These are phyloP conservation scores for Seiridium unicorne DNA, from an alignment of 2,329 filamentous ascomycete genomes.

Conservation along the genomic window DNA sequence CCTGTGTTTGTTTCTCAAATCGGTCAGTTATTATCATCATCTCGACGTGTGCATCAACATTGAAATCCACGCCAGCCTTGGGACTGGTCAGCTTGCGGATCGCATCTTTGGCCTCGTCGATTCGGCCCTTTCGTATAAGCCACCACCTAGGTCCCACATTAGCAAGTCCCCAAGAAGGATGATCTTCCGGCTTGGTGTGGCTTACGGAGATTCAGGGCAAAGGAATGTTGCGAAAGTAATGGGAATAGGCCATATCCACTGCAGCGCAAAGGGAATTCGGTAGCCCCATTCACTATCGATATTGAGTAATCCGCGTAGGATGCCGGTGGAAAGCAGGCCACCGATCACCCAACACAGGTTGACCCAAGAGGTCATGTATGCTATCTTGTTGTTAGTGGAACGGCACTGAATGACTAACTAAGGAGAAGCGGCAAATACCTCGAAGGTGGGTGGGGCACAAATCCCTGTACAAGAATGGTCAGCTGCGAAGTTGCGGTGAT, in stretches of 20 bases:
- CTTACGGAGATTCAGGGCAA: constrained; percentile 8
- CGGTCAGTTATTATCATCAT: constrained; percentile 11
- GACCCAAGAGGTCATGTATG: constrained; percentile 11
- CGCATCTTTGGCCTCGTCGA: constrained; percentile 7
- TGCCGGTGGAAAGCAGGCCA: constrained; percentile 6
- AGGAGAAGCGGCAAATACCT: background rate
- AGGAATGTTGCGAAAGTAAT: constrained; percentile 5
- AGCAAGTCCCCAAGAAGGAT: too few species aligned
- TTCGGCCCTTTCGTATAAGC: constrained; percentile 8
- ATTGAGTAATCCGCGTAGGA: constrained; percentile 9
- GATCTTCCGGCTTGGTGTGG: background rate
- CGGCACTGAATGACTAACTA: background rate
- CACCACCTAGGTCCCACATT: constrained; percentile 1
- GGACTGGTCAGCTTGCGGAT: constrained; percentile 3
- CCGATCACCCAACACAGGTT: constrained; percentile 12
- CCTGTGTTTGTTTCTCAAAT: constrained; percentile 7
- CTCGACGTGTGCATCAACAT: constrained; percentile 10
- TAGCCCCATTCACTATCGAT: constrained; percentile 9
- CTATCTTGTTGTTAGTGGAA: background rate
- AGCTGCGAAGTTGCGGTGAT: background rate
- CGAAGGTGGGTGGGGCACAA: constrained; percentile 10
- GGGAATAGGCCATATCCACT: constrained; percentile 12
- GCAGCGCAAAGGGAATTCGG: constrained; percentile 9
- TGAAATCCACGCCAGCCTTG: background rate
- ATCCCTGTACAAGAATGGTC: background rate